phyloP scores from a whole-genome alignment of 2,329 filamentous ascomycete species.

The Calonectria hawksworthii region DNA sequence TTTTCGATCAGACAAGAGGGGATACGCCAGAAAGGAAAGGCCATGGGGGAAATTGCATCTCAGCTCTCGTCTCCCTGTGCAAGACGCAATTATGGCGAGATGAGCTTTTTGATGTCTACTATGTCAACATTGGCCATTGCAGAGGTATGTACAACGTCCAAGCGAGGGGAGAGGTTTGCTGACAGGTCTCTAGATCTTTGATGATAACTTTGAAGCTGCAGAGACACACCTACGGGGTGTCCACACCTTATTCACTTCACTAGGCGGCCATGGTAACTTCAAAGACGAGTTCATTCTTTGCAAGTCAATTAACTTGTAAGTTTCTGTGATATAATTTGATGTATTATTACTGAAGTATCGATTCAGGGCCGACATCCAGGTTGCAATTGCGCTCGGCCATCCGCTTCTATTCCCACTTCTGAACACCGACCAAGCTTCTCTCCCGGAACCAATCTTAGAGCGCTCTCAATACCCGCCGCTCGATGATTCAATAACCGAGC shows the following conservation, averaged over 20 bases:
- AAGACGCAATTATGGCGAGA: not conserved
- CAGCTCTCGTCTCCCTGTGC: not conserved
- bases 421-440: not conserved
- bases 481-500: not conserved
- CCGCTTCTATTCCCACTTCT: not conserved
- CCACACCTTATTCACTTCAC: not conserved
- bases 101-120: not conserved
- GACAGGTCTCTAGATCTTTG: not conserved
- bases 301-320: slow-evolving; percentile 23
- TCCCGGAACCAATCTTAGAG: not conserved
- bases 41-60: not conserved
- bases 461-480: not conserved
- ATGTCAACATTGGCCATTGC: slow-evolving; percentile 15
- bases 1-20: slow-evolving; percentile 1
- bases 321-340: not conserved
- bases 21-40: slow-evolving; percentile 8
- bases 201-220: slow-evolving; percentile 11
- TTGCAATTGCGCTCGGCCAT: slow-evolving; percentile 3
- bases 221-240: slow-evolving; percentile 4
- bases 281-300: not conserved
- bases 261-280: not conserved
- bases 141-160: not conserved
- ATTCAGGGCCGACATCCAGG: slow-evolving; percentile 10
- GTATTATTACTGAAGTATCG: not conserved
- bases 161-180: not conserved